These are phyloP conservation scores for Aspergillus sp. DNA, from an alignment of 2,329 filamentous ascomycete species.

Conservation along the genomic window DNA sequence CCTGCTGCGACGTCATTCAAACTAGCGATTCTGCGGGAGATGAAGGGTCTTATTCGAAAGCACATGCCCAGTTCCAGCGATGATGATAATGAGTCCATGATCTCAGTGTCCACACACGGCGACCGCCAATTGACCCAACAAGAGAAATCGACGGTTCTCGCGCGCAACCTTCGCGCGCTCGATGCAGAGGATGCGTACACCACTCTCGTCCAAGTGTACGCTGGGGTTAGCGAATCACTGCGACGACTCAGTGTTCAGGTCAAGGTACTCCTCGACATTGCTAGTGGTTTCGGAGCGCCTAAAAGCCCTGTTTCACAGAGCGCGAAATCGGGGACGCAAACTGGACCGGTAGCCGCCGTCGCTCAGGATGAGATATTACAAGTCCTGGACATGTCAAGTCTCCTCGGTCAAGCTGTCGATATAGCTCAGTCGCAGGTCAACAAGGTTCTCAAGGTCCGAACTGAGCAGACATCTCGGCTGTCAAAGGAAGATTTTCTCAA, in stretches of 20 bases:
- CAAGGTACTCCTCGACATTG: slow-evolving; percentile 90
- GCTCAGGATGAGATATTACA: slow-evolving; percentile 53
- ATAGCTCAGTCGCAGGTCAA: slow-evolving; percentile 56
- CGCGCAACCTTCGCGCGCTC: slow-evolving; percentile 75
- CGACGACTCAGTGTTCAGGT: slow-evolving; percentile 80
- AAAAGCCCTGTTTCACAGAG: slow-evolving; percentile 38
- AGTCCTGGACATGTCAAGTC: slow-evolving; percentile 55
- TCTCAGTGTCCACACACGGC: slow-evolving; percentile 70
- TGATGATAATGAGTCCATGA: slow-evolving; percentile 83
- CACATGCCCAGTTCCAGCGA: slow-evolving; percentile 88
- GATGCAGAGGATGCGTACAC: slow-evolving; percentile 77
- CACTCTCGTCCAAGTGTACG: slow-evolving; percentile 73
- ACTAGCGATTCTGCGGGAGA: slow-evolving; percentile 73
- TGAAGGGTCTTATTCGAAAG: slow-evolving; percentile 72
- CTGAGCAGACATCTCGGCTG: slow-evolving; percentile 49
- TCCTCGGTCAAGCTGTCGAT: slow-evolving; percentile 58
- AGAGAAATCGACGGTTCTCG: slow-evolving; percentile 80
- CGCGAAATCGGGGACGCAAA: slow-evolving; percentile 29
- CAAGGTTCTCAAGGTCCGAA: slow-evolving; percentile 54
- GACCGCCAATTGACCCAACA: slow-evolving; percentile 64
- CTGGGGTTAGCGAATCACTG: slow-evolving; percentile 76
- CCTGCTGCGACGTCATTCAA: slow-evolving; percentile 76
- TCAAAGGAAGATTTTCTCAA: slow-evolving; percentile 49
- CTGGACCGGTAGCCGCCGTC: slow-evolving; percentile 12
- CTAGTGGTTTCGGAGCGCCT: slow-evolving; percentile 50